Base-by-base conservation (phyloP, 2,329 filamentous ascomycete species). In the Cercospora sojina region DNA sequence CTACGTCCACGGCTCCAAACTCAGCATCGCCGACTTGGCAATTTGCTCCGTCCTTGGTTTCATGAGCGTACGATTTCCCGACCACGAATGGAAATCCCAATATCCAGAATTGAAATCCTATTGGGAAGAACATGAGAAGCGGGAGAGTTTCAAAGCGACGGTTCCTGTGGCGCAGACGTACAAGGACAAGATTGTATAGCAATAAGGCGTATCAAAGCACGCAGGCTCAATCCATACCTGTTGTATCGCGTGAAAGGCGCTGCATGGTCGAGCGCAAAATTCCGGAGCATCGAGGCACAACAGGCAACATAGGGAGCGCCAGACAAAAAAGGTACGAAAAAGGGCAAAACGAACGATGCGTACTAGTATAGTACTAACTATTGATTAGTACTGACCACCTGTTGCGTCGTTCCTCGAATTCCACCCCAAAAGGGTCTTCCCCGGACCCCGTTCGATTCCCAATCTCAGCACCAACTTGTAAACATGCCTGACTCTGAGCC, bases 81-180 rank as follows among this genome's bases (percentile, higher is more conserved):
- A 77, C 20, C 73, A 77, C 66, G 51, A 64, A 7, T 79, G 78
- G 79, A 71, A 72, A 66, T 64, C 66, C n/a, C 66, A 75, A 51
- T 76, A 79, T 69, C 76, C 78, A 8, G 67, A 70, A 10, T 60
- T 80, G 70, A 81, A 66, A 80, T 81, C 69, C 78, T 83, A 69
- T 80, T 83, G 79, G 80, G 80, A 71, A 75, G 79, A 74, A 73
- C 61, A 79, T 59, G 77, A 83, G 67, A 79, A 79, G 25, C 76
- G 81, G 0, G 79, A 82, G 69, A 80, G 80, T 59, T 79, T 80
- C 60, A 71, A 70, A 18, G 68, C 69, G 5, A 80, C 76, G 3
- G 68, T 70, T 32, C 78, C 78, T 1, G 69, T 60, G 25, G 70
- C 75, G 23, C 77, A 79, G 68, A 75, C 69, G 12, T 77, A 79